Evolutionary conservation across 2,329 filamentous ascomycete species (phyloP), one percentile per base, ranked within the genome.

Genomic region (Sclerotinia nivalis): DNA sequence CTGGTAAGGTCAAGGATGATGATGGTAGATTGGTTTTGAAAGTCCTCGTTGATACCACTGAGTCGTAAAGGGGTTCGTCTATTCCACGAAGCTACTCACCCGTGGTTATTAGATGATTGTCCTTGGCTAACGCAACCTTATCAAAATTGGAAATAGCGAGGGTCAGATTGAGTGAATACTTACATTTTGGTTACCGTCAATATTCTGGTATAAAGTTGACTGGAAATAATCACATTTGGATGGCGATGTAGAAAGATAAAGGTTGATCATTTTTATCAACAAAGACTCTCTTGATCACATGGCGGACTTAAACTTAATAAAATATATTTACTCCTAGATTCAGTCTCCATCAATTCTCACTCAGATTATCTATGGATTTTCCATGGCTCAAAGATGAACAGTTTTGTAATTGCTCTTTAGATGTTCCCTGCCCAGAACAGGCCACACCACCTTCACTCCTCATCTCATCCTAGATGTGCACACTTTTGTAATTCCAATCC

Each of bases 1-100:
- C 94, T 28, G 88, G 91, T 4, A 89, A 97, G 50, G 75, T 78
- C 7, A 78, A 76, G 66, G 78, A 79, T 72, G 77, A 78, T 45
- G 70, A 75, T 25, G 77, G 75, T 20, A 76, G 75, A 12, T 67
- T 79, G 65, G 78, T 79, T 60, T 54, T 79, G 54, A 79, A 79
- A 68, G 77, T 78, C 34, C 47, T 79, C 28, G 73, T 79, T 67
- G 76, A 77, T 66, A 77, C 74, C 12, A 62, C 47, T 4, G 59
- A 40, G 8, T 65, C 59, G 2, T 69, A 47, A 28, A 6, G 37
- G 5, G 20, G 6, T 13, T 43, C 3, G 54, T 37, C 47, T 43
- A n/a, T n/a, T 13, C 22, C 28, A 25, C 22, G 25, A 34, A 22
- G 31, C 45, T 34, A 50, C 22, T 52, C n/a, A 28, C 5, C 22